Evolutionary conservation across 106 monocot species (phyloP), one percentile per base, ranked within the genome.

Genomic region (Vanilla planifolia): DNA sequence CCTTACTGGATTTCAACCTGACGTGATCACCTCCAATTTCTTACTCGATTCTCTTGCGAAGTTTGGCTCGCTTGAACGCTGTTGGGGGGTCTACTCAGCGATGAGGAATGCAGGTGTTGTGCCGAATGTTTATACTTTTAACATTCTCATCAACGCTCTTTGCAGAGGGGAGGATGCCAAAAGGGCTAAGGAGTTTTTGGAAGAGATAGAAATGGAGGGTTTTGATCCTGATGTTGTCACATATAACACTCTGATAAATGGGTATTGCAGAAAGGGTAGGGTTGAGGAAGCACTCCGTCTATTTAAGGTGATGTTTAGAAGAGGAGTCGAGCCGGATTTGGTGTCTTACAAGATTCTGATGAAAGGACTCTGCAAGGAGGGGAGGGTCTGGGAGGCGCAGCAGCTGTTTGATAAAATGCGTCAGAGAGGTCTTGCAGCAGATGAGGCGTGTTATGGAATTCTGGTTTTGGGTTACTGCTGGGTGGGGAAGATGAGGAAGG

Each of bases 191-290:
- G 82, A 69, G 15, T 91, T 98, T 76, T 67, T 98, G 71, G 81
- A 81, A 55, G 79, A 84, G 73, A 79, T 88, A 76, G 87, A 82
- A 45, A 10, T 48, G 15, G 59, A 79, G 8, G 89, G 94, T 21
- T 95, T 95, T 44, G 65, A 78, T 24, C 94, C 94, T 0, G 94
- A 95, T n/a, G 30, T 84, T 1, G 66, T 89, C 47, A 95, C 94
- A 1, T 95, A 89, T 59, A 95, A 95, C 55, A 89, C 94, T 7
- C 60, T 89, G 28, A 83, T 95, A 33, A 65, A 73, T n/a, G 94
- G 86, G 33, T 84, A 76, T 50, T 86, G 80, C 75, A 62, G 60
- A 39, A 82, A 57, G 28, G 80, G 80, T 24, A 73, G 65, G 33
- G 7, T 79, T 19, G 76, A 81, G 3, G 77, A 83, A 15, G 94